Conservation (phyloP, 2,329 filamentous ascomycete genomes). For the Fusarium foetens region DNA sequence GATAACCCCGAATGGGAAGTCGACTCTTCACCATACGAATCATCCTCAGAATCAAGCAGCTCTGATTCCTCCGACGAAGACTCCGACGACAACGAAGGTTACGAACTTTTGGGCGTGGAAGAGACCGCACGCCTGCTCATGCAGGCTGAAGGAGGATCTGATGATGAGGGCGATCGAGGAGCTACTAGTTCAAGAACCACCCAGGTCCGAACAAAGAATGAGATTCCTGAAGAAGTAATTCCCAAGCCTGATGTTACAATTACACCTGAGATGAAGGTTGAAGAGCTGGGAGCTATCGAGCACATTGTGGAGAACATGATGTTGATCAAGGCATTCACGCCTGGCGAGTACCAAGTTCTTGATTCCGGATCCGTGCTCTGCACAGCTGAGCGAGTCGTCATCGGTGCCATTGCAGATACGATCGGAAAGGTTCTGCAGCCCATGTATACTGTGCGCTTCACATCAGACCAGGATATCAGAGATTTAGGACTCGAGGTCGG, state of each 20-base stretch:
- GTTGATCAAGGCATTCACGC: conserved; percentile 80
- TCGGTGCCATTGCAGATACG: conserved; percentile 86
- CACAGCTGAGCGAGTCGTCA: conserved; percentile 75
- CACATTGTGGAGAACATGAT: conserved; percentile 81
- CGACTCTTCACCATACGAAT: conserved; percentile 80
- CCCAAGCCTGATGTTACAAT: conserved; percentile 84
- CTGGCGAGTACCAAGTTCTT: conserved; percentile 85
- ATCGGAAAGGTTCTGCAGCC: conserved; percentile 88
- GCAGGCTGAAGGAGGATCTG: conserved; percentile 81
- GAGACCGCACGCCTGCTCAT: conserved; percentile 88
- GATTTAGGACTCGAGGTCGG: conserved; percentile 75
- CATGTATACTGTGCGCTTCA: conserved; percentile 84
- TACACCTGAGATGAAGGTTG: conserved; percentile 79
- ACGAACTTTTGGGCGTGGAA: conserved; percentile 80
- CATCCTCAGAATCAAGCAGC: conserved; percentile 68
- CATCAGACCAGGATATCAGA: conserved; percentile 72
- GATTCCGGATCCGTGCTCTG: conserved; percentile 88
- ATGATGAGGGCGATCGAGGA: conserved; percentile 73
- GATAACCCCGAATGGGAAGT: conserved; percentile 83
- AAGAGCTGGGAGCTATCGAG: conserved; percentile 79
- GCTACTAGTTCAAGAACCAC: conserved; percentile 52
- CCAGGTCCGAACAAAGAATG: conserved; percentile 83
- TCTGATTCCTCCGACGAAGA: conserved; percentile 71
- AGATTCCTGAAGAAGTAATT: conserved; percentile 70
- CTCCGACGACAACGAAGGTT: conserved; percentile 68